A percentile compares a stretch with the other conserved stretches of the same genome.
These are phyloP conservation scores for Sugiyamaella chiloensis DNA, from an alignment of 805 yeast genomes.

Conservation along the genomic window DNA sequence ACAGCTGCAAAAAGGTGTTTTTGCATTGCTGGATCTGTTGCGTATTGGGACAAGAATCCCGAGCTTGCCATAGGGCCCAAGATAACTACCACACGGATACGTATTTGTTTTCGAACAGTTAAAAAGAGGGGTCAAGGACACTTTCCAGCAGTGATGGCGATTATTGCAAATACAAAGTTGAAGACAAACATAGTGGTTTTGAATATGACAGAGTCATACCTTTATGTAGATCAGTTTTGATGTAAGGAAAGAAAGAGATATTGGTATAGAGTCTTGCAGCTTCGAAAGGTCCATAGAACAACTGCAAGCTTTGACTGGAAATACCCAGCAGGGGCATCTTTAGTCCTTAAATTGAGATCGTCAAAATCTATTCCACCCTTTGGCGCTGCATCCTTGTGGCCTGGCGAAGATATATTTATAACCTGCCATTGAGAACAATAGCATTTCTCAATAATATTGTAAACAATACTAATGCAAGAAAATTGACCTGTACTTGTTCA, in stretches of 20 bases:
- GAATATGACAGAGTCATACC: not conserved
- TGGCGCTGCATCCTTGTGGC: not conserved
- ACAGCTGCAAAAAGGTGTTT: not conserved
- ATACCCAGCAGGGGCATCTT: not conserved
- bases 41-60: too few species aligned
- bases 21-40: too few species aligned
- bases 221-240: not conserved
- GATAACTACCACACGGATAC: not conserved
- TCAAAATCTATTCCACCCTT: not conserved
- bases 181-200: not conserved
- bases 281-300: not conserved
- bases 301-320: not conserved
- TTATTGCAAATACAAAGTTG: not conserved
- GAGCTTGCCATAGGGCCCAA: not conserved
- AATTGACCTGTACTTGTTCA: constrained; percentile 74
- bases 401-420: not conserved
- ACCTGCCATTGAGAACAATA: constrained; percentile 49
- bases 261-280: too few species aligned
- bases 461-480: constrained; percentile 67
- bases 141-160: not conserved
- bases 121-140: not conserved
- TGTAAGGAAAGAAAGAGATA: too few species aligned
- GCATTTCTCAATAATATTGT: too few species aligned
- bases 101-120: not conserved
- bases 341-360: not conserved